Percentiles rank a stretch among this genome's conserved stretches.
These are phyloP conservation scores for Pseudogymnoascus sp. DNA, from an alignment of 2,329 filamentous ascomycete species.

Conservation along the genomic window DNA sequence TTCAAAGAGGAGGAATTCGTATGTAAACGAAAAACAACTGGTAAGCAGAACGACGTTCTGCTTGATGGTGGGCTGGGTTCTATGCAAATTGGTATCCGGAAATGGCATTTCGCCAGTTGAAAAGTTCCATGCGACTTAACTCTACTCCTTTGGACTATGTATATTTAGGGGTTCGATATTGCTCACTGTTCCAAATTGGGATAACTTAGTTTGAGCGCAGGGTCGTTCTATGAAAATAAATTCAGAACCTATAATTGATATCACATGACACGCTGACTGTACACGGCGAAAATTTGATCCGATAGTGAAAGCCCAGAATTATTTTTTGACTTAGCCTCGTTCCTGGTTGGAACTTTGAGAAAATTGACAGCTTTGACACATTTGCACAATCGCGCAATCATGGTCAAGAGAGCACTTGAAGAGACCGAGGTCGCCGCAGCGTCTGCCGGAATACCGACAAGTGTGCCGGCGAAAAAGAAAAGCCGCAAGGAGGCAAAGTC, in stretches of 20 bases:
- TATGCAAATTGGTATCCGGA: slow-evolving; percentile 3
- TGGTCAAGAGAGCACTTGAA: slow-evolving; percentile 28
- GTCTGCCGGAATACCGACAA: slow-evolving; percentile 10
- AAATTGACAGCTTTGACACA: slow-evolving; percentile 8
- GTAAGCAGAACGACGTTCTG: slow-evolving; percentile 1
- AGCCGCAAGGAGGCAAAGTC: slow-evolving; percentile 22
- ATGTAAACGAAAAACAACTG: slow-evolving; percentile 4
- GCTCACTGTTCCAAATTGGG: slow-evolving; percentile 5
- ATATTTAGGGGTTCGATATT: slow-evolving; percentile 10
- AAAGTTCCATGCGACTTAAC: slow-evolving; percentile 1
- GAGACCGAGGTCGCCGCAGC: slow-evolving; percentile 20
- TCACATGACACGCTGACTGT: slow-evolving; percentile 6
- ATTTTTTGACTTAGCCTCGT: slow-evolving; percentile 8
- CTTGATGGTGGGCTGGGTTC: slow-evolving; percentile 7
- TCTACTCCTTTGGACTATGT: slow-evolving; percentile 3
- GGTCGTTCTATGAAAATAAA: slow-evolving; percentile 3
- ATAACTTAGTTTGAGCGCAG: slow-evolving; percentile 8
- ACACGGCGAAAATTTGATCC: slow-evolving; percentile 8
- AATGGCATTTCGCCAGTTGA: not conserved
- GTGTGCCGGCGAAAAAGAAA: slow-evolving; percentile 22
- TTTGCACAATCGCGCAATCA: slow-evolving; percentile 15
- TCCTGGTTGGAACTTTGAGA: slow-evolving; percentile 1
- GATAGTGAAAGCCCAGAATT: slow-evolving; percentile 4
- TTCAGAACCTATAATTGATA: slow-evolving; percentile 2
- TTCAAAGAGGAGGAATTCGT: not conserved